Evolutionary conservation across 495 filamentous ascomycete genomes (phyloP), one percentile per base, ranked within the genome.

Genomic region (Hypoxylon intermedium): DNA sequence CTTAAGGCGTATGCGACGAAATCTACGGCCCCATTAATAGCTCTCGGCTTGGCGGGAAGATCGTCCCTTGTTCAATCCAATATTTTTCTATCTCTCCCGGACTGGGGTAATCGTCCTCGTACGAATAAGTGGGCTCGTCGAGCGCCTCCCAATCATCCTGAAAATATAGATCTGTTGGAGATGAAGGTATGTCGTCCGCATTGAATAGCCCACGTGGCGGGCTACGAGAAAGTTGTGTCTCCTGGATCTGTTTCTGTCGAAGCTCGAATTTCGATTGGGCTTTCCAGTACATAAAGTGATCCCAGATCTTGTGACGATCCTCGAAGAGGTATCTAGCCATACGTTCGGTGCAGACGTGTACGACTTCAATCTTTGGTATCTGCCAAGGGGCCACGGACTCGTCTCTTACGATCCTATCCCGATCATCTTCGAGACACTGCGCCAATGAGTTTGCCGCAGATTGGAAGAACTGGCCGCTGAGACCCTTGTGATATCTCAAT

Each of bases 281-380:
- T 34, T 34, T 24, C 21, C 23, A 11, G 18, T 18, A 5, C 5
- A 26, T 7, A 13, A 23, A 40, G 1, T 28, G 0, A 4, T 43
- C 21, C 49, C 49, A 53, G 15, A 42, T 9, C 7, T 33, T 23
- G n/a, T 41, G 37, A 6, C 49, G 49, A 11, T 42, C 13, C 3
- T 42, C 3, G 9, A 41, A 21, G n/a, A 53, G n/a, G 5, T 9
- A 15, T 41, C 9, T 42, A n/a, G 37, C 49, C 13, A 21, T 7
- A n/a, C 9, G 13, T 20, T 53, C 49, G 9, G 23, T 42, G 24
- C 49, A 42, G 23, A 53, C 7, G 16, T 53, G 49, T 28, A 53
- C 49, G n/a, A 41, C 20, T 43, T 53, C 49, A 13, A 53, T n/a
- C 23, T 5, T 33, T 12, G 49, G 49, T 42, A 31, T 53, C 16